Evolutionary conservation across 2,329 filamentous ascomycete species (phyloP), one percentile per base, ranked within the genome.

Genomic region (Aureobasidium sp.): DNA sequence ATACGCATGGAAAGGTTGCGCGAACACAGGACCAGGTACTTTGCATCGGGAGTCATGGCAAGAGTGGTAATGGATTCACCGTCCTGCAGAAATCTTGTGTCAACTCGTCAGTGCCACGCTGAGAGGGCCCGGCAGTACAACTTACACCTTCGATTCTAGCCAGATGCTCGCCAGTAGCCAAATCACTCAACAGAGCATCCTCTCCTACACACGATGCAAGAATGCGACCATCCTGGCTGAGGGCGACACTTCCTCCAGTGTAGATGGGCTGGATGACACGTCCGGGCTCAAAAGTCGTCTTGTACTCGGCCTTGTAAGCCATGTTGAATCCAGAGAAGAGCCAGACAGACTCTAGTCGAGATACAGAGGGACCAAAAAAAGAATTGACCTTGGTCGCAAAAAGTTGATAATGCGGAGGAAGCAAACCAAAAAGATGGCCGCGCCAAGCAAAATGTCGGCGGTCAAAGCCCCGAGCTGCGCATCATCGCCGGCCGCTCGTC

Each of bases 1-100:
- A 97, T 91, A 71, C 90, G 88, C 91, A 97, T 95, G 7, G 91
- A 92, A 60, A 97, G 81, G n/a, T 93, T 97, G 67, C 93, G 87
- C 19, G 94, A 99, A 78, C 92, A 97, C 67, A 95, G 79, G 66
- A 96, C 86, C 61, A 97, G 82, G 74, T 97, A 91, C 29, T 90
- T 91, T 9, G 86, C 91, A 64, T 89, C 90, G 0, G 92, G 91
- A 0, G 93, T 95, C 67, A 99, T 88, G 91, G 67, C 53, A 45
- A 94, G 73, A 3, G 88, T 89, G 33, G 91, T 94, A 64, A 95
- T 87, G 17, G 83, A 74, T 73, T 95, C 91, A 63, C 79, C 80
- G 68, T 82, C 80, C 77, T 79, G 69, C 52, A 52, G 61, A 49
- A 60, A 24, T 64, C 64, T 67, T 72, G 65, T 59, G 74, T 77